phyloP scores from a whole-genome alignment of 2,329 filamentous ascomycete genomes.

The Talaromyces sp. region DNA sequence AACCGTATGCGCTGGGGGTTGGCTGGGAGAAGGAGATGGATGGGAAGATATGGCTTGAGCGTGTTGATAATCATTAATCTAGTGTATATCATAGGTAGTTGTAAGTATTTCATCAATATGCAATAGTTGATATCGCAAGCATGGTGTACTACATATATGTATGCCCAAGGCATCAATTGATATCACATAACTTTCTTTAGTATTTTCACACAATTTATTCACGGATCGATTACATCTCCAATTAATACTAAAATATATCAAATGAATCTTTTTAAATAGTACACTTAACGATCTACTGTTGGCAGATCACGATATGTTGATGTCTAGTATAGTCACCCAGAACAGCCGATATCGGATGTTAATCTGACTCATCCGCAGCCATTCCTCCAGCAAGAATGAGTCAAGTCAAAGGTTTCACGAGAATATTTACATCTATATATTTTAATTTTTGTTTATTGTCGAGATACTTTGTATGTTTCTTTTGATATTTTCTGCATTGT shows the following conservation, averaged over 20 bases:
- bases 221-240: not conserved
- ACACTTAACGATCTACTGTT: not conserved
- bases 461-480: not conserved
- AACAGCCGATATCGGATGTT: not conserved
- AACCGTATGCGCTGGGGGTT: not conserved
- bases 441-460: not conserved
- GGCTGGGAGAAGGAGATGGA: constrained; percentile 9
- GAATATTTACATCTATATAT: not conserved
- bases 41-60: constrained; percentile 8
- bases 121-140: too few relatives aligned
- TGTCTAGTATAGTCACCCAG: too few relatives aligned
- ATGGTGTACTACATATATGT: too few relatives aligned
- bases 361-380: not conserved
- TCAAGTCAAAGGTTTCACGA: not conserved
- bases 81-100: not conserved
- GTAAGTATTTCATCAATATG: not conserved
- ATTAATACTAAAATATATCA: not conserved
- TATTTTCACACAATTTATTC: not conserved
- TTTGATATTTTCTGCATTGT: not conserved
- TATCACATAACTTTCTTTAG: not conserved
- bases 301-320: too few relatives aligned
- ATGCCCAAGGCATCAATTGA: too few relatives aligned
- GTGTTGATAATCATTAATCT: not conserved
- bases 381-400: too few relatives aligned
- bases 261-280: not conserved